Evolutionary conservation across 257 asterid genomes (phyloP), one percentile per base, ranked within the genome.

Genomic region (Verbena officinalis): DNA sequence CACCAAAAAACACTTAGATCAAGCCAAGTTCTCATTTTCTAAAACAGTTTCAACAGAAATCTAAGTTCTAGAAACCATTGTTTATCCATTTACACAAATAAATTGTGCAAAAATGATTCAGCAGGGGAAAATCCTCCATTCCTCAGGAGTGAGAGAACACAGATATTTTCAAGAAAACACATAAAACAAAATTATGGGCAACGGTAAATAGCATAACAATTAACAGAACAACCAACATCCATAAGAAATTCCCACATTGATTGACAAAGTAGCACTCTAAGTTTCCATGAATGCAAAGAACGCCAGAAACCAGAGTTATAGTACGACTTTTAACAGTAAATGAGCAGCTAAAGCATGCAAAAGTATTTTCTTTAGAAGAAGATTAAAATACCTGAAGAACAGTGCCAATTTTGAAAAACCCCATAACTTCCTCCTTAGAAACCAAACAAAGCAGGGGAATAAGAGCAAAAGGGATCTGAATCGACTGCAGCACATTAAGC

Each of bases 381-480:
- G 46, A 69, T 22, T 30, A 38, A 42, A 15, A 38, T 81, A 88
- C 95, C 96, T 88, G 81, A 64, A 88, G 71, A 57, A 62, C 54
- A 34, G 81, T 20, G 69, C 96, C 95, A 19, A 88, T 82, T 50
- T 84, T 85, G 88, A 88, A 83, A 67, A 62, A 75, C n/a, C 95
- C 95, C 96, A 88, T 88, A 61, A 88, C 73, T 68, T 84, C 91
- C 81, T 86, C 91, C 80, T 82, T 88, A 3, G 96, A 80, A 42
- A 88, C 95, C 76, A 88, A 53, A 49, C 74, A 85, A 51, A 88
- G 94, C 46, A 88, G 91, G 15, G 95, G 96, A 67, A 88, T 86
- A 23, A 88, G 81, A 40, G 95, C 96, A 69, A 88, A 88, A 0
- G 95, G 96, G 62, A 88, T 88, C 79, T 88, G 96, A 69, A 88